Evolutionary conservation across 2,329 filamentous ascomycete genomes (phyloP).

Genomic region (Cladosporium sp.): DNA sequence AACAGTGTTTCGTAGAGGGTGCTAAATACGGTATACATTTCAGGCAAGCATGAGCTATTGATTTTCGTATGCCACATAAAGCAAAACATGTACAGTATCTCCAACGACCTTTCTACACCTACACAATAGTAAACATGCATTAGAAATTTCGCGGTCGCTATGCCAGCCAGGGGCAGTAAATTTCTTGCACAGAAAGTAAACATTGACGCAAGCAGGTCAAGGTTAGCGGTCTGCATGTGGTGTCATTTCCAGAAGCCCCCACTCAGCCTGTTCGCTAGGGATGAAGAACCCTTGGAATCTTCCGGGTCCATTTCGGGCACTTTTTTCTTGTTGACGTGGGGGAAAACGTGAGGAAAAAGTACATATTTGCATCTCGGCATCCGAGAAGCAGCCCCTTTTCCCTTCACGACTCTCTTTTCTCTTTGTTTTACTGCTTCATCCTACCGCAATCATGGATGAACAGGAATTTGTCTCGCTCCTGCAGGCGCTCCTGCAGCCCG

Average conservation of each 20-base stretch:
- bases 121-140: background rate
- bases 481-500: conserved; percentile 82
- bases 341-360: conserved; percentile 1
- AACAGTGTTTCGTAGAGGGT: background rate
- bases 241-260: conserved; percentile 5
- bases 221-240: conserved; percentile 1
- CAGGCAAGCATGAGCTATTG: background rate
- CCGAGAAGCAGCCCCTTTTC: background rate
- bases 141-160: background rate
- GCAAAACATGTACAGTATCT: background rate
- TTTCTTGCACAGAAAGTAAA: background rate
- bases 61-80: background rate
- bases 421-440: conserved; percentile 16
- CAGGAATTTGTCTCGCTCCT: conserved; percentile 84
- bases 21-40: background rate
- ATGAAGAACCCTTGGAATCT: background rate
- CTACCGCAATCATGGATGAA: conserved; percentile 63
- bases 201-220: conserved; percentile 2
- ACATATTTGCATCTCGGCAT: conserved; percentile 1
- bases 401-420: conserved; percentile 11
- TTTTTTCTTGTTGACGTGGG: conserved; percentile 4
- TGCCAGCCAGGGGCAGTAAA: conserved; percentile 2
- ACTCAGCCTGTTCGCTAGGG: background rate
- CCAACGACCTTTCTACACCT: background rate
- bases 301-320: background rate